These are phyloP conservation scores for Cucurbitaria berberidis DNA, from an alignment of 2,329 filamentous ascomycete genomes.

Conservation along the genomic window DNA sequence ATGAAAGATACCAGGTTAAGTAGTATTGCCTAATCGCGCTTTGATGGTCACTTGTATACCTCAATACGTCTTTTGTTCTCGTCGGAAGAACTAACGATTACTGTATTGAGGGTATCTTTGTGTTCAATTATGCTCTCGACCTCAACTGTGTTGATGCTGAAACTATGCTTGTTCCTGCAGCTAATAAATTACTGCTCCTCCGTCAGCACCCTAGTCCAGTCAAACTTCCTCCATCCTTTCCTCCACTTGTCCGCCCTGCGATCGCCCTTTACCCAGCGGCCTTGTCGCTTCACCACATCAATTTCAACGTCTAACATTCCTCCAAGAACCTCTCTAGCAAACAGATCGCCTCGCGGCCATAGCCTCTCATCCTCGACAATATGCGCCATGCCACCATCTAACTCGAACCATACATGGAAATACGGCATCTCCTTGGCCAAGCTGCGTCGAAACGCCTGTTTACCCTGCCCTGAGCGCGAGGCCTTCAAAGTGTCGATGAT, in stretches of 20 bases:
- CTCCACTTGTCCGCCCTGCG: slow-evolving; percentile 76
- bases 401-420: slow-evolving; percentile 92
- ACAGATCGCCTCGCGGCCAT: slow-evolving; percentile 92
- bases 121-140: not conserved
- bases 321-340: slow-evolving; percentile 88
- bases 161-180: not conserved
- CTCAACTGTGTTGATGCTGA: not conserved
- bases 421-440: slow-evolving; percentile 97
- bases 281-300: slow-evolving; percentile 87
- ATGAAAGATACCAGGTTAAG: slow-evolving; percentile 2
- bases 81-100: not conserved
- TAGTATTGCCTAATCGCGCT: not conserved
- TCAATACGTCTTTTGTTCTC: not conserved
- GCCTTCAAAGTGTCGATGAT: slow-evolving; percentile 82
- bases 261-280: slow-evolving; percentile 77
- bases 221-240: slow-evolving; percentile 89
- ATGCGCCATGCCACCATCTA: slow-evolving; percentile 92
- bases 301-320: slow-evolving; percentile 87
- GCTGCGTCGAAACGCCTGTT: slow-evolving; percentile 78
- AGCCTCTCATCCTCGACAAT: slow-evolving; percentile 83
- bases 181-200: slow-evolving; percentile 47
- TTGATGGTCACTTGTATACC: not conserved
- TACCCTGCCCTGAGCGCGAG: slow-evolving; percentile 72
- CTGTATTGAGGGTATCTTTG: no score
- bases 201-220: slow-evolving; percentile 75